Conservation (phyloP, 192 early-diverging fungal genomes). For the Entomortierella chlamydospora region DNA sequence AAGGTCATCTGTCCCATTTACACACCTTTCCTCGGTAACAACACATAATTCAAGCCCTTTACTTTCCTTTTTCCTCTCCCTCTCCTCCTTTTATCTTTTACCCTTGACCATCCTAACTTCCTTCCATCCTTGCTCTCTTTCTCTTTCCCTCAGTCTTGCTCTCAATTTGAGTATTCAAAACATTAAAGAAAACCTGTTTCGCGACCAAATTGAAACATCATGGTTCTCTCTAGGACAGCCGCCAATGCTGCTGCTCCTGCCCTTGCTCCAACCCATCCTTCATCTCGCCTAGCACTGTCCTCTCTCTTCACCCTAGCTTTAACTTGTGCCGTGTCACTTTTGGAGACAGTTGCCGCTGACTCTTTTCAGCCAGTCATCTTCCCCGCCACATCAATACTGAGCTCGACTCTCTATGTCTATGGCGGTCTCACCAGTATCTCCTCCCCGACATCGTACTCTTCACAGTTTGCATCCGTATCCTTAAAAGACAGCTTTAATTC, state of each 20-base stretch:
- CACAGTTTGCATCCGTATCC: slow-evolving; percentile 28
- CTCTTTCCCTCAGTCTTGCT: no score
- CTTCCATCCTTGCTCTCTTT: no score
- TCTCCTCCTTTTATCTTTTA: no score
- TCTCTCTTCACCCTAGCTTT: neutral
- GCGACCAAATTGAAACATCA: no score
- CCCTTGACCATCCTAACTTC: no score
- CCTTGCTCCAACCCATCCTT: neutral
- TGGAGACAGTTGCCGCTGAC: neutral
- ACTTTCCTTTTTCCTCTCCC: no score
- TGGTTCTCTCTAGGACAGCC: neutral
- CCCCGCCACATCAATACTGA: slow-evolving; percentile 30
- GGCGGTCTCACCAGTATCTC: slow-evolving; percentile 30
- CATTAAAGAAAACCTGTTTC: no score
- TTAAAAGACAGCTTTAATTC: slow-evolving; percentile 16
- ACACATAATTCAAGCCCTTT: no score
- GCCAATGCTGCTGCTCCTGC: neutral
- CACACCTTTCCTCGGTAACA: no score
- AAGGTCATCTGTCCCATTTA: no score
- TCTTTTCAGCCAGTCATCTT: slow-evolving; percentile 23
- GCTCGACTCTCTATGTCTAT: slow-evolving; percentile 23
- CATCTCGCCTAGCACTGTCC: neutral
- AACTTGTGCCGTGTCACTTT: neutral
- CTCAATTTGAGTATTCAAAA: no score
- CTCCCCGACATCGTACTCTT: slow-evolving; percentile 1